A percentile compares a stretch with the other conserved stretches of the same genome.
Conservation (phyloP, 345 rosid genomes). For the Moricandia arvensis region DNA sequence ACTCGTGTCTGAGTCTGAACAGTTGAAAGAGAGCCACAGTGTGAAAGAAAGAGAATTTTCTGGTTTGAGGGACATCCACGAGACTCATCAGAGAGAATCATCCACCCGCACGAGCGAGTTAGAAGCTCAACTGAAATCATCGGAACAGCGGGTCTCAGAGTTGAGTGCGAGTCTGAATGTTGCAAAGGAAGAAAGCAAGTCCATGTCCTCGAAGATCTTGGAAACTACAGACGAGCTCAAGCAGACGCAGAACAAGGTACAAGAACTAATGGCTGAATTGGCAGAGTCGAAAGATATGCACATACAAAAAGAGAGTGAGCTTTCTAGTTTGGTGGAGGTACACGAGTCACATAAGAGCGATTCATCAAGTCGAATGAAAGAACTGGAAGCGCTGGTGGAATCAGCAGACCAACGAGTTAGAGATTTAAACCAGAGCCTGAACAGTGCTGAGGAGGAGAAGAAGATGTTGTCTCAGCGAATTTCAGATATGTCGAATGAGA, state of each 20-base stretch:
- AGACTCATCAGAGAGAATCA: slow-evolving; percentile 52
- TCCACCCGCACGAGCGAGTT: slow-evolving; percentile 36
- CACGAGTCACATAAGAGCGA: slow-evolving; percentile 44
- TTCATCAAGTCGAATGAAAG: slow-evolving; percentile 43
- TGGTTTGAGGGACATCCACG: slow-evolving; percentile 37
- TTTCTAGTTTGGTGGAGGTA: slow-evolving; percentile 45
- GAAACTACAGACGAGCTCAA: slow-evolving; percentile 53
- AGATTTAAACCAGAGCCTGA: slow-evolving; percentile 48
- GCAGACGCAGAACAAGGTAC: slow-evolving; percentile 44
- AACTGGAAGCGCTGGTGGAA: slow-evolving; percentile 38
- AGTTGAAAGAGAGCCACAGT: slow-evolving; percentile 37
- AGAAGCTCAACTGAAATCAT: slow-evolving; percentile 41
- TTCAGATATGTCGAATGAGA: slow-evolving; percentile 52
- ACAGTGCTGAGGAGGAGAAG: slow-evolving; percentile 51
- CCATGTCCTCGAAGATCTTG: slow-evolving; percentile 51
- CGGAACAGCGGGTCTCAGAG: slow-evolving; percentile 42
- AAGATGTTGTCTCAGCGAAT: slow-evolving; percentile 48
- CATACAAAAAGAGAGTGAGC: slow-evolving; percentile 56
- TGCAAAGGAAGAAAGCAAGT: slow-evolving; percentile 53
- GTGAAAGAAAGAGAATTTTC: slow-evolving; percentile 47
- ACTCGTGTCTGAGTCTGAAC: slow-evolving; percentile 46
- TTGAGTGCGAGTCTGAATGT: slow-evolving; percentile 45
- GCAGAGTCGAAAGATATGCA: slow-evolving; percentile 45
- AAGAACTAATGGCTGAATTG: slow-evolving; percentile 47
- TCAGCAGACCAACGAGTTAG: slow-evolving; percentile 50